phyloP scores from a whole-genome alignment of 2,329 filamentous ascomycete genomes.

The Ophiosphaerella narmari region DNA sequence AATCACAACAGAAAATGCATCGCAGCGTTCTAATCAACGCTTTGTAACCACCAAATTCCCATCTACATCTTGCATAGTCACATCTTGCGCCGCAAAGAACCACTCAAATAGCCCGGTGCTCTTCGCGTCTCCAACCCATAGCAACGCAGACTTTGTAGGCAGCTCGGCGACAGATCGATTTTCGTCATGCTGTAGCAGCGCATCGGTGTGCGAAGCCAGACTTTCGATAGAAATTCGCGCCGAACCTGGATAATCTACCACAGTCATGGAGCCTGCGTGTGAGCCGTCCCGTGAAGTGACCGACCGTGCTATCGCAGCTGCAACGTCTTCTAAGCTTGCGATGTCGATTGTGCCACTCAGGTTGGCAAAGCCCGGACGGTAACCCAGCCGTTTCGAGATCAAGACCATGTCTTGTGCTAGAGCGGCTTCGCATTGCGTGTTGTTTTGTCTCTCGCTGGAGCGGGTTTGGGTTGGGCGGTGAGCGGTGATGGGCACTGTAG shows the following conservation, averaged over 20 bases:
- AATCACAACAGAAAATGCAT: no score
- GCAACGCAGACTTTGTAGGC: no score
- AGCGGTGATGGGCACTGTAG: conserved; percentile 1
- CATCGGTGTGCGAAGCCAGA: conserved; percentile 1
- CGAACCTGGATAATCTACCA: conserved; percentile 8
- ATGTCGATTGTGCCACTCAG: conserved; percentile 9
- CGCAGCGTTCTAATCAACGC: neutral
- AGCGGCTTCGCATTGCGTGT: conserved; percentile 1
- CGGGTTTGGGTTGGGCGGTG: conserved; percentile 7
- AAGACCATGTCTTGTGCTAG: conserved; percentile 6
- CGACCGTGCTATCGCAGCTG: conserved; percentile 5
- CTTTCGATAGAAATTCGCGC: conserved; percentile 2
- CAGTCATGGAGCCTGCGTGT: conserved; percentile 1
- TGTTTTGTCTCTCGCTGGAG: neutral
- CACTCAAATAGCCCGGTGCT: neutral
- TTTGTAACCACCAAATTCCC: conserved; percentile 7
- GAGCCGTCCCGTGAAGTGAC: neutral
- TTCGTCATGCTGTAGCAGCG: no score
- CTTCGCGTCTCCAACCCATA: no score
- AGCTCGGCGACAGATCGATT: no score
- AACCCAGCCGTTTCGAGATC: conserved; percentile 4
- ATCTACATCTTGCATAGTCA: conserved; percentile 5
- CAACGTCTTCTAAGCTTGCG: conserved; percentile 2
- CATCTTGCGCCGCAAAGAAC: conserved; percentile 8
- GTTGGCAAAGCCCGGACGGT: conserved; percentile 5